phyloP scores from a whole-genome alignment of 1,284 basidiomycete species.

The Binderoboletus segoi region DNA sequence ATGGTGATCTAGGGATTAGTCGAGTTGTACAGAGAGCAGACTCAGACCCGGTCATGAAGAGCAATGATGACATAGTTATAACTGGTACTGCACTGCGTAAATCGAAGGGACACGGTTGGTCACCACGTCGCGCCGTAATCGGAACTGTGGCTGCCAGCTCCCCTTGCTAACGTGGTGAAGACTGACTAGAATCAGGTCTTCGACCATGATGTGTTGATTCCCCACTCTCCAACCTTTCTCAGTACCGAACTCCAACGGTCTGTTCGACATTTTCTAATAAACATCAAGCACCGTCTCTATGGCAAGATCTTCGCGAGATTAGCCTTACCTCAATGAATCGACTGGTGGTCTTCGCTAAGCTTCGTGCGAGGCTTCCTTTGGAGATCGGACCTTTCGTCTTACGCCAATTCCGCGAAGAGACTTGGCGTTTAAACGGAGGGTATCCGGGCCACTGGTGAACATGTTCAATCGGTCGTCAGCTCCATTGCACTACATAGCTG shows the following conservation, averaged over 20 bases:
- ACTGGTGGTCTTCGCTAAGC: constrained; percentile 57
- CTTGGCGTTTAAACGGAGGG: constrained; percentile 65
- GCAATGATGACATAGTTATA: background rate
- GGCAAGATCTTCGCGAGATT: background rate
- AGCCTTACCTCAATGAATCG: constrained; percentile 53
- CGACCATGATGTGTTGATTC: constrained; percentile 50
- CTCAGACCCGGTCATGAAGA: no score
- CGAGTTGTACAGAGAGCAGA: no score
- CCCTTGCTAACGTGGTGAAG: constrained; percentile 77
- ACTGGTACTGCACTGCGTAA: background rate
- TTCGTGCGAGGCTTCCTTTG: constrained; percentile 58
- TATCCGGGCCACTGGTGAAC: constrained; percentile 72
- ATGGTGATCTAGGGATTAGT: no score
- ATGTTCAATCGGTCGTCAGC: background rate
- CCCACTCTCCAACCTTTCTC: constrained; percentile 61
- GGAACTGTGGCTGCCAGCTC: constrained; percentile 73
- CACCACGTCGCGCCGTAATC: constrained; percentile 36
- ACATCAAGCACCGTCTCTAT: background rate
- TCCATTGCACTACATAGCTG: background rate
- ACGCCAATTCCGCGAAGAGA: constrained; percentile 71
- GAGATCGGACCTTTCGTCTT: constrained; percentile 70
- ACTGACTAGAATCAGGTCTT: constrained; percentile 67
- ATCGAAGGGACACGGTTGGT: background rate
- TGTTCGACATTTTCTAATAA: constrained; percentile 35
- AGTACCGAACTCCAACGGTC: constrained; percentile 32